Base-by-base conservation (phyloP, 2,329 filamentous ascomycete species). In the Cytospora mali region DNA sequence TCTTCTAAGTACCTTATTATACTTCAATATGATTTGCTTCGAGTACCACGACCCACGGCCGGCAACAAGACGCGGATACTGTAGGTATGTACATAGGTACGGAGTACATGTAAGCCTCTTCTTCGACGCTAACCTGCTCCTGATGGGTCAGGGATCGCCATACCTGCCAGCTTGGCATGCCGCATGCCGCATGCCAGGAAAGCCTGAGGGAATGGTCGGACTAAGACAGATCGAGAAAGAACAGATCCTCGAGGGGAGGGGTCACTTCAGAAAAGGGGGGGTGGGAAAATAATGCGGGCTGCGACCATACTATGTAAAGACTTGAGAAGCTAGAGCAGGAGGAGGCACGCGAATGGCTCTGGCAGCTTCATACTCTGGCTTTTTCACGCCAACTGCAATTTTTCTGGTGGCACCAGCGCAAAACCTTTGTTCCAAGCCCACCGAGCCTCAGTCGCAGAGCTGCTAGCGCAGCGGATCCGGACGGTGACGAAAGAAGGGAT, bases 381-480 rank as follows among this genome's bases (percentile, higher is more conserved):
- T 54, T 21, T 35, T 35, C 57, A 54, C 57, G 50, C 57, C 57
- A 46, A 35, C 33, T 53, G 31, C 29, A 27, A 54, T 48, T 54
- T 54, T 51, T 49, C 50, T 62, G 53, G 60, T n/a, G 54, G 54
- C 54, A 48, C 42, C 54, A 35, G 53, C 59, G 53, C 52, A 55
- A 61, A 31, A 46, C 58, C 55, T 39, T 58, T 46, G 42, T 46
- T 46, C n/a, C 52, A 14, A 58, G 54, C 48, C 55, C n/a, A n/a
- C n/a, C n/a, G n/a, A n/a, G n/a, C n/a, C 31, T 62, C 39, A 49
- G 28, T 48, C 50, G 58, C 51, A 54, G n/a, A 49, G 58, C 39
- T 54, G 57, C 48, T 51, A 54, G 58, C 52, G 57, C 58, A 54
- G 58, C 60, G 61, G 53, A 65, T 65, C 64, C 64, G 56, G 59